These are phyloP conservation scores for Trametes sanguinea DNA, from an alignment of 768 basidiomycete species.

Conservation along the genomic window DNA sequence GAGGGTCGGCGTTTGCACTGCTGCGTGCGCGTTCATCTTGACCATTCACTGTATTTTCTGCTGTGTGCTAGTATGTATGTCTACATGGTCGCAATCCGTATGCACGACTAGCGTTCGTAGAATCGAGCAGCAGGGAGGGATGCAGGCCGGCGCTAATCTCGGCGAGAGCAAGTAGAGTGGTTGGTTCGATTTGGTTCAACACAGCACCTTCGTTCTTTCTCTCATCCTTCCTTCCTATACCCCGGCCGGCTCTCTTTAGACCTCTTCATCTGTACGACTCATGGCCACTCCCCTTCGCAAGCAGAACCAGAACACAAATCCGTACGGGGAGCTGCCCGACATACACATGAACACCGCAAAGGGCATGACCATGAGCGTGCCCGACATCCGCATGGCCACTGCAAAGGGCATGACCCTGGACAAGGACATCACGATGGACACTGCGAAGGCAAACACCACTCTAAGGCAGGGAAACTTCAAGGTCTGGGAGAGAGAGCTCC, in stretches of 20 bases:
- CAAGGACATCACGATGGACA: slow-evolving; percentile 71
- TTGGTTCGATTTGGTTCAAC: slow-evolving; percentile 3
- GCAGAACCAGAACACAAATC: slow-evolving; percentile 1
- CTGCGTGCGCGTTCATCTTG: not conserved
- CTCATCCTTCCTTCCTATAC: not conserved
- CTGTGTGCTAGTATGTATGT: too few species aligned
- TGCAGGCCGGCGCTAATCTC: too few species aligned
- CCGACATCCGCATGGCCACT: slow-evolving; percentile 65
- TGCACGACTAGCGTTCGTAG: too few species aligned
- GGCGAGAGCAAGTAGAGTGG: too few species aligned
- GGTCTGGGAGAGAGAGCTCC: slow-evolving; percentile 83
- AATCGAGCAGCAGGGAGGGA: too few species aligned
- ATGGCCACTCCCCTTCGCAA: slow-evolving; percentile 9
- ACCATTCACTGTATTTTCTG: not conserved
- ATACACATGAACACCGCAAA: slow-evolving; percentile 83
- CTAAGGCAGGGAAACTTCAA: slow-evolving; percentile 57
- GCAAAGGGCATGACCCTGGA: slow-evolving; percentile 52
- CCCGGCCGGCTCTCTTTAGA: not conserved
- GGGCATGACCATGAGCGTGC: slow-evolving; percentile 47
- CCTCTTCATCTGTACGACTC: not conserved
- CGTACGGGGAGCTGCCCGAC: slow-evolving; percentile 55
- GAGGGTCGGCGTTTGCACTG: not conserved
- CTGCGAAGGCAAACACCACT: slow-evolving; percentile 55
- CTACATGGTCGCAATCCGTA: too few species aligned
- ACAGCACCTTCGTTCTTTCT: not conserved